phyloP scores from a whole-genome alignment of 495 filamentous ascomycete genomes.

The Lineolata rhizophorae region DNA sequence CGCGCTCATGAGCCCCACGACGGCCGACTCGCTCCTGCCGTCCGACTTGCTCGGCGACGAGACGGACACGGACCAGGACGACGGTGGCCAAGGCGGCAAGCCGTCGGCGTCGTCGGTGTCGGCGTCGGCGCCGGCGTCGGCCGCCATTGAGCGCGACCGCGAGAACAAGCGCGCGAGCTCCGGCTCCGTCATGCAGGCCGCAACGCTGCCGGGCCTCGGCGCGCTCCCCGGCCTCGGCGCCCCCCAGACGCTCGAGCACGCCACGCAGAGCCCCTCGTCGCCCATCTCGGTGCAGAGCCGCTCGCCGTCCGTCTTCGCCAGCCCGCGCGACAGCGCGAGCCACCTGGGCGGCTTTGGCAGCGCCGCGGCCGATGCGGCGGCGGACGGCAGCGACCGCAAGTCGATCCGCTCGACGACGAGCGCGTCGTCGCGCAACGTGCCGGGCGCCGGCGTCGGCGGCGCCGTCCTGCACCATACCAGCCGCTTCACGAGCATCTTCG shows the following conservation, averaged over 20 bases:
- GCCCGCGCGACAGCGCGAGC: slow-evolving; percentile 16
- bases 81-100: no score
- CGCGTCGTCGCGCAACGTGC: slow-evolving; percentile 10
- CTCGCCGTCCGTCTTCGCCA: slow-evolving; percentile 17
- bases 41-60: slow-evolving; percentile 20
- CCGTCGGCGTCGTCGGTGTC: no score
- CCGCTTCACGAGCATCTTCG: slow-evolving; percentile 17
- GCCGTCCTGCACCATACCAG: slow-evolving; percentile 6
- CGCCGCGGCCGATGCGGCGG: slow-evolving; percentile 9
- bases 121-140: no score
- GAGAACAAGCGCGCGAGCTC: background rate
- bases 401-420: slow-evolving; percentile 18
- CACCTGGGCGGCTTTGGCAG: slow-evolving; percentile 10
- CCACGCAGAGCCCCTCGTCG: slow-evolving; percentile 12
- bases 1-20: slow-evolving; percentile 18
- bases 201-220: slow-evolving; percentile 4
- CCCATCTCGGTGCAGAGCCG: slow-evolving; percentile 15
- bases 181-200: slow-evolving; percentile 3
- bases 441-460: slow-evolving; percentile 3
- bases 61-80: slow-evolving; percentile 2
- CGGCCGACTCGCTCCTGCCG: slow-evolving; percentile 17
- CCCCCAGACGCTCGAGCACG: slow-evolving; percentile 8
- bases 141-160: no score
- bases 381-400: slow-evolving; percentile 14
- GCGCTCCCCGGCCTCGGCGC: slow-evolving; percentile 12